Evolutionary conservation across 192 early-diverging fungal genomes (phyloP).

Genomic region (Radiomyces spectabilis): DNA sequence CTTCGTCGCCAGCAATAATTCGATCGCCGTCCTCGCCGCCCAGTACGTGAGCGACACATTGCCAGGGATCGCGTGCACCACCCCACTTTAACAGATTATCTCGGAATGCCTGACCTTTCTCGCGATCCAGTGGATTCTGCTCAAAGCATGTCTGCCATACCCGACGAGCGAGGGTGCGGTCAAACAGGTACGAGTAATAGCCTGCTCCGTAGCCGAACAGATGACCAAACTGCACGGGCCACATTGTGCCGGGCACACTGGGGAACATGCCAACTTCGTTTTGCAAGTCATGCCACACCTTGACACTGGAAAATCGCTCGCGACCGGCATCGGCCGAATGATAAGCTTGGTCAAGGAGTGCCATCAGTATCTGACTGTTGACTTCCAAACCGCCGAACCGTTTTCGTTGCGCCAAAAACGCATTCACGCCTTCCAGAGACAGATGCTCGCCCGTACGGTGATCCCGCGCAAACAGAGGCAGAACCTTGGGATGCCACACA

Average conservation of each 20-base stretch:
- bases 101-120: conserved; percentile 58
- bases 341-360: conserved; percentile 85
- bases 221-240: conserved; percentile 91
- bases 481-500: conserved; percentile 63
- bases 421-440: conserved; percentile 42
- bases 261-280: conserved; percentile 58
- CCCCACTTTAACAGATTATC: conserved; percentile 85
- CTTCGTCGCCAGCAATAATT: conserved; percentile 49
- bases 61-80: conserved; percentile 89
- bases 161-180: conserved; percentile 68
- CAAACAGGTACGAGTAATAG: conserved; percentile 96
- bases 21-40: conserved; percentile 41
- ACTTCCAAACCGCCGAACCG: conserved; percentile 67
- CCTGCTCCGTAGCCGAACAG: conserved; percentile 86
- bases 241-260: conserved; percentile 62
- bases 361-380: conserved; percentile 86
- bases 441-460: conserved; percentile 61
- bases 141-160: conserved; percentile 71
- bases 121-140: conserved; percentile 50
- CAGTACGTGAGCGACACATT: conserved; percentile 58
- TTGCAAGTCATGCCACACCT: conserved; percentile 55
- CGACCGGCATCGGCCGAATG: conserved; percentile 52
- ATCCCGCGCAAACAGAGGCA: conserved; percentile 69
- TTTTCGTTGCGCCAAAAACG: conserved; percentile 45
- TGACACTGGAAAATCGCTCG: conserved; percentile 45